A percentile compares a stretch with the other conserved stretches of the same genome.
Conservation (phyloP, 805 yeast genomes). For the Candida insectorum region DNA sequence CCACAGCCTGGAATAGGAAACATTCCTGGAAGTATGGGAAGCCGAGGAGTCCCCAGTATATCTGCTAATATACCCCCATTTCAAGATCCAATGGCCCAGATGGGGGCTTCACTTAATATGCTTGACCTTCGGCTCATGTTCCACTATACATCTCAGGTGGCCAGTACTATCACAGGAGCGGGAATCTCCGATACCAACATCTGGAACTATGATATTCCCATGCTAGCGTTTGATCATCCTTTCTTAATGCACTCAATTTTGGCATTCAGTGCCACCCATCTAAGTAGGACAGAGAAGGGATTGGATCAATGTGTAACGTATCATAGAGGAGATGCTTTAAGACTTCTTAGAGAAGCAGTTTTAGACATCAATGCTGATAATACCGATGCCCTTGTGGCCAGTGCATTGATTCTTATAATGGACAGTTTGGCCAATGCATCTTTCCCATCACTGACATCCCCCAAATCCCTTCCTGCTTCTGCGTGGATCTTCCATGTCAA, state of each 20-base stretch:
- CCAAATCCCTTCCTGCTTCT: conserved; percentile 77
- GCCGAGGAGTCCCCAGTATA: conserved; percentile 6
- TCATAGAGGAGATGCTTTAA: conserved; percentile 84
- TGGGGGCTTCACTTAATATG: conserved; percentile 46
- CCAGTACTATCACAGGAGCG: conserved; percentile 84
- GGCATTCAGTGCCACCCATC: conserved; percentile 90
- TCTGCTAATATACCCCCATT: conserved; percentile 13
- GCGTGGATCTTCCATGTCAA: conserved; percentile 98
- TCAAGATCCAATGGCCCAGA: conserved; percentile 11
- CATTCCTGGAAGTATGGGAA: no score
- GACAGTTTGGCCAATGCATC: conserved; percentile 92
- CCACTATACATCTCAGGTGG: conserved; percentile 81
- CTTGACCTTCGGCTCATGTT: conserved; percentile 79
- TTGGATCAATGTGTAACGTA: conserved; percentile 77
- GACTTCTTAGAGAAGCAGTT: conserved; percentile 81
- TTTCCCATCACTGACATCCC: conserved; percentile 46
- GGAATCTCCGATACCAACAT: conserved; percentile 83
- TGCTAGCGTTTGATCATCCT: conserved; percentile 82
- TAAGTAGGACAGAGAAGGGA: conserved; percentile 72
- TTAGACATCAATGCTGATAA: conserved; percentile 78
- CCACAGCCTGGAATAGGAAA: not conserved
- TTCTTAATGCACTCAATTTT: conserved; percentile 88
- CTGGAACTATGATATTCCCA: conserved; percentile 87
- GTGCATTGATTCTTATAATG: conserved; percentile 84
- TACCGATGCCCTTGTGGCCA: conserved; percentile 90